These are phyloP conservation scores for Yamadazyma atlantica DNA, from an alignment of 1,139 yeast species.

Conservation along the genomic window DNA sequence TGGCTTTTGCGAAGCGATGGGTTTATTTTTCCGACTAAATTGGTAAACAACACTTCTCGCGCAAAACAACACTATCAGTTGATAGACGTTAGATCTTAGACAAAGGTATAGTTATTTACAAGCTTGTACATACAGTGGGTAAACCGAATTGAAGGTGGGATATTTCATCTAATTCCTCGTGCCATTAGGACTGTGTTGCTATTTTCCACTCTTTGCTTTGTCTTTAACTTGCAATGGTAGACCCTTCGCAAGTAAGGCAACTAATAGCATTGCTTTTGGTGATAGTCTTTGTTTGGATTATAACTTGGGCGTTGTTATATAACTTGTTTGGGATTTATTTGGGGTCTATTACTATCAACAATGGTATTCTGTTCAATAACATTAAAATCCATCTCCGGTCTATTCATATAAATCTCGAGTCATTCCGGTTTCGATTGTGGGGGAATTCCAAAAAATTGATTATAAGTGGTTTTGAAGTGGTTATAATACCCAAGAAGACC, in stretches of 20 bases:
- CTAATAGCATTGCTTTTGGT: not conserved
- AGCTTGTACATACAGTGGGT: too few species aligned
- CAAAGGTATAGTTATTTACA: too few species aligned
- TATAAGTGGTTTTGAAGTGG: constrained; percentile 25
- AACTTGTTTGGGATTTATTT: constrained; percentile 34
- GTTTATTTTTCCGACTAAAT: constrained; percentile 1
- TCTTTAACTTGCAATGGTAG: too few species aligned
- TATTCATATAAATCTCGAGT: constrained; percentile 18
- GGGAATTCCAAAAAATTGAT: constrained; percentile 38
- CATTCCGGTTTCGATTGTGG: constrained; percentile 40
- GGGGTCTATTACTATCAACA: constrained; percentile 33
- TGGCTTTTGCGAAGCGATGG: not conserved
- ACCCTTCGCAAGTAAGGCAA: not conserved
- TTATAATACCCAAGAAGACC: not conserved
- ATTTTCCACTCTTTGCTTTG: too few species aligned
- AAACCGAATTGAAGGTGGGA: too few species aligned
- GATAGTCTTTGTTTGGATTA: constrained; percentile 18
- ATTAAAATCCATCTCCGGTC: constrained; percentile 20
- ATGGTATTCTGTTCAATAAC: constrained; percentile 41
- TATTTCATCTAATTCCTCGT: too few species aligned
- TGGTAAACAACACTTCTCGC: not conserved
- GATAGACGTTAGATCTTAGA: too few species aligned
- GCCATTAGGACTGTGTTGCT: too few species aligned
- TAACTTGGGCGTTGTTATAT: constrained; percentile 29
- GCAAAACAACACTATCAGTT: too few species aligned